Evolutionary conservation across 2,329 filamentous ascomycete genomes (phyloP).

Genomic region (Pyrenochaeta sp.): DNA sequence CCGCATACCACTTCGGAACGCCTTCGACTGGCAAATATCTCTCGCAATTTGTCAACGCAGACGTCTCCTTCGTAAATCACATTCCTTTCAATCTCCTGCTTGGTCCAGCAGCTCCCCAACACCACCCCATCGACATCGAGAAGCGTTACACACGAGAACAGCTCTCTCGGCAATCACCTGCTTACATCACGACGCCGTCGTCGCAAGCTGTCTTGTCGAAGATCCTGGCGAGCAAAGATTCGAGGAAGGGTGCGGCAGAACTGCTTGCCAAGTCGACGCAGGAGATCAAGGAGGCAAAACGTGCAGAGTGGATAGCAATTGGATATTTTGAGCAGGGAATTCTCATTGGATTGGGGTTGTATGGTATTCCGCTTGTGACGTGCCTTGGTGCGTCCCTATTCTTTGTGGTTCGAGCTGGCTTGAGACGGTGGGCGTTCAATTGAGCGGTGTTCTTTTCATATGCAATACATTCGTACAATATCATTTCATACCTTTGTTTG

Average conservation of each 20-base stretch:
- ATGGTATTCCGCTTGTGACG: conserved; percentile 38
- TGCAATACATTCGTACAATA: background rate
- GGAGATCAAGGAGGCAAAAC: conserved; percentile 43
- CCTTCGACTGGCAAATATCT: conserved; percentile 65
- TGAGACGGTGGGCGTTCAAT: conserved; percentile 28
- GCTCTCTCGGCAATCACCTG: conserved; percentile 27
- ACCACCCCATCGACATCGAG: conserved; percentile 21
- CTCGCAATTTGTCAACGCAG: conserved; percentile 61
- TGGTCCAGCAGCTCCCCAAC: conserved; percentile 33
- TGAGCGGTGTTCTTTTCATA: conserved; percentile 1
- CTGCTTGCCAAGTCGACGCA: conserved; percentile 21
- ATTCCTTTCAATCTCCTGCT: conserved; percentile 63
- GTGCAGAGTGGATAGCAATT: conserved; percentile 39
- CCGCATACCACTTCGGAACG: conserved; percentile 62
- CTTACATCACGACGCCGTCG: conserved; percentile 15
- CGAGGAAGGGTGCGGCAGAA: conserved; percentile 17
- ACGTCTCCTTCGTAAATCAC: conserved; percentile 64
- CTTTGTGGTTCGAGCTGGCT: conserved; percentile 33
- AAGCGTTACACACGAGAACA: conserved; percentile 27
- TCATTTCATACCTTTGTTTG: background rate
- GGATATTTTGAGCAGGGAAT: conserved; percentile 43
- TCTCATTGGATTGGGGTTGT: conserved; percentile 46
- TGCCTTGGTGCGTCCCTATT: conserved; percentile 35
- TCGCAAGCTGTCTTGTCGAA: conserved; percentile 28
- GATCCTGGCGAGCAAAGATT: conserved; percentile 14